Evolutionary conservation across 768 basidiomycete genomes (phyloP).

Genomic region (Tremella mesenterica): DNA sequence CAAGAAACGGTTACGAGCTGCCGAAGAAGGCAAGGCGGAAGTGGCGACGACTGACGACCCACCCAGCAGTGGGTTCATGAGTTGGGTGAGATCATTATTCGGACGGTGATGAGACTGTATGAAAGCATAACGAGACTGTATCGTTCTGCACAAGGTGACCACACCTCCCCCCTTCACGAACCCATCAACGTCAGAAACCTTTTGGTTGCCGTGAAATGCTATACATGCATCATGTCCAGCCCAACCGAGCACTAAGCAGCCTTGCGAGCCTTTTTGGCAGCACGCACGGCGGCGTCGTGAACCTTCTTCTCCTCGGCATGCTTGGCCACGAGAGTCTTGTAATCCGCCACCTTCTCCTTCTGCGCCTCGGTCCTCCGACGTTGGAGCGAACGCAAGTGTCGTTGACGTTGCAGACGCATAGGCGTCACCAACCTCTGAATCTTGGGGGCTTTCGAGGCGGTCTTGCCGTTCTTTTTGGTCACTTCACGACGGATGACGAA

Average conservation of each 20-base stretch:
- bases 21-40: conserved; percentile 19
- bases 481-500: conserved; percentile 83
- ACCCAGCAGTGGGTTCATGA: no score
- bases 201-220: background rate
- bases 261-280: conserved; percentile 42
- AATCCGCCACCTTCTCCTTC: conserved; percentile 92
- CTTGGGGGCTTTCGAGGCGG: conserved; percentile 96
- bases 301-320: conserved; percentile 88
- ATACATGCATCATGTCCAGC: background rate
- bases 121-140: background rate
- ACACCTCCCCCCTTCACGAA: background rate
- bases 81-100: background rate
- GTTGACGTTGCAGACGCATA: conserved; percentile 87
- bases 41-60: background rate
- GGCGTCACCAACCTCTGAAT: conserved; percentile 84
- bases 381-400: conserved; percentile 81
- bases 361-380: conserved; percentile 78
- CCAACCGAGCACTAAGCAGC: background rate
- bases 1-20: conserved; percentile 54
- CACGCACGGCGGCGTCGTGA: conserved; percentile 62
- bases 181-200: background rate
- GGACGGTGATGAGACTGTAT: background rate
- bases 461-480: conserved; percentile 78
- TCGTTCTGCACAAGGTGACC: conserved; percentile 3
- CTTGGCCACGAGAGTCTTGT: conserved; percentile 79